Evolutionary conservation across 164 flowering plant species (phyloP).

Genomic region (Magnolia sinica): DNA sequence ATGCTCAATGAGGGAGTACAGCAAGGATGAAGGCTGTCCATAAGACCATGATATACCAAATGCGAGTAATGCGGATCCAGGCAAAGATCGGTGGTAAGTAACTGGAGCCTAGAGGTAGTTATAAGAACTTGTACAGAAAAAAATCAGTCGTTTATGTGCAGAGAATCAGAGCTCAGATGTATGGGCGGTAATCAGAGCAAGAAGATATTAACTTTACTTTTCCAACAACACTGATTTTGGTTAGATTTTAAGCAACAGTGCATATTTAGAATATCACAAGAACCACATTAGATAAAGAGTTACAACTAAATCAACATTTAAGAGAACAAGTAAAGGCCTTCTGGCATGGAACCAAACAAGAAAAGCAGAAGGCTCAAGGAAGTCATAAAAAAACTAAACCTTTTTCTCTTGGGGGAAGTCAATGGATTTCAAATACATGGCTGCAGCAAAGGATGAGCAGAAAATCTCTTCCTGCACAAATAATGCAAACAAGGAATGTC

Average conservation of each 20-base stretch:
- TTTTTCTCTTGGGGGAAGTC: conserved; percentile 74
- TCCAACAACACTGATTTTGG: too few relatives aligned
- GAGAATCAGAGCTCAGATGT: too few relatives aligned
- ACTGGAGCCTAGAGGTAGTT: too few relatives aligned
- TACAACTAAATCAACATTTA: background rate
- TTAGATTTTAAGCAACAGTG: too few relatives aligned
- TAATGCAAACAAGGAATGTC: background rate
- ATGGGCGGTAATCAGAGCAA: too few relatives aligned
- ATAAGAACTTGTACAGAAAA: too few relatives aligned
- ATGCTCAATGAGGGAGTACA: background rate
- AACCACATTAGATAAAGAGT: background rate
- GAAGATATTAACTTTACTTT: too few relatives aligned
- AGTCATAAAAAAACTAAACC: conserved; percentile 32
- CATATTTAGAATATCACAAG: too few relatives aligned
- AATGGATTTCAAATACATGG: conserved; percentile 83
- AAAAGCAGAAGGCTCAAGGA: background rate
- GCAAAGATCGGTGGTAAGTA: too few relatives aligned
- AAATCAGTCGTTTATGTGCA: too few relatives aligned
- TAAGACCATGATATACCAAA: background rate
- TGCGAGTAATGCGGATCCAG: too few relatives aligned
- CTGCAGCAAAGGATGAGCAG: conserved; percentile 91
- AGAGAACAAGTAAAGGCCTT: background rate
- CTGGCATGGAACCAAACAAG: background rate
- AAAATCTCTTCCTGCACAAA: conserved; percentile 82
- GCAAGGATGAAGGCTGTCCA: background rate